Percentiles rank a stretch among this genome's conserved stretches.
phyloP scores from a whole-genome alignment of 352 stramenopile genomes.

The Pythium brassicae region DNA sequence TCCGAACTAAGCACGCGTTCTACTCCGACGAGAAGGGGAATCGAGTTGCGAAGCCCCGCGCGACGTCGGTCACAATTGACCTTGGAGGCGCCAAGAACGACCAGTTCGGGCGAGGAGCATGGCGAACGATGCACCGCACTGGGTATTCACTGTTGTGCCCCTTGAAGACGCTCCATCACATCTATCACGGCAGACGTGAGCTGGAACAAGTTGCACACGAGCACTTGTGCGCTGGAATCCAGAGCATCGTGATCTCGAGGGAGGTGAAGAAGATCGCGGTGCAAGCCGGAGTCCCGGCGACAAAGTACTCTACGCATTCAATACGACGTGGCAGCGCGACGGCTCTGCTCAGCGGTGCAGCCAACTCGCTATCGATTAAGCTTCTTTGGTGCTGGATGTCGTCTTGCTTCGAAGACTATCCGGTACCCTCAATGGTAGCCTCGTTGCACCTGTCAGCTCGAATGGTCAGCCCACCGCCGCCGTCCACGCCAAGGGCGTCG shows the following conservation, averaged over 20 bases:
- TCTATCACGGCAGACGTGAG: background rate
- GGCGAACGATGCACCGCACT: slow-evolving; percentile 16
- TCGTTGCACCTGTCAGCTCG: background rate
- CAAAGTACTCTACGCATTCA: background rate
- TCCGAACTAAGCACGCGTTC: background rate
- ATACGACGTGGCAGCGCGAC: background rate
- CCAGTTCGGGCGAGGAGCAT: slow-evolving; percentile 17
- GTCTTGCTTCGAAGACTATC: background rate
- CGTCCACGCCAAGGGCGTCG: background rate
- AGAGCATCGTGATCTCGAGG: background rate
- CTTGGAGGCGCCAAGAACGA: slow-evolving; percentile 18
- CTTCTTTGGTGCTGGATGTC: background rate
- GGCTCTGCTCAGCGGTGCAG: background rate
- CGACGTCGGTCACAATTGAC: slow-evolving; percentile 16
- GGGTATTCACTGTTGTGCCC: slow-evolving; percentile 16
- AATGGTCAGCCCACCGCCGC: background rate
- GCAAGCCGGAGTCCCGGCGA: background rate
- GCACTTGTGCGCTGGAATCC: background rate
- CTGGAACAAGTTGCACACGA: no score
- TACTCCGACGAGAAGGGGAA: background rate
- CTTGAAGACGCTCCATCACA: slow-evolving; percentile 5
- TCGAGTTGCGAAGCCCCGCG: background rate
- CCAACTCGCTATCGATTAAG: no score
- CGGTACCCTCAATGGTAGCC: background rate
- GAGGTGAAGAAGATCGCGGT: background rate